A percentile compares a stretch with the other conserved stretches of the same genome.
Conservation (phyloP, 768 basidiomycete genomes). For the Psilocybe azurescens region DNA sequence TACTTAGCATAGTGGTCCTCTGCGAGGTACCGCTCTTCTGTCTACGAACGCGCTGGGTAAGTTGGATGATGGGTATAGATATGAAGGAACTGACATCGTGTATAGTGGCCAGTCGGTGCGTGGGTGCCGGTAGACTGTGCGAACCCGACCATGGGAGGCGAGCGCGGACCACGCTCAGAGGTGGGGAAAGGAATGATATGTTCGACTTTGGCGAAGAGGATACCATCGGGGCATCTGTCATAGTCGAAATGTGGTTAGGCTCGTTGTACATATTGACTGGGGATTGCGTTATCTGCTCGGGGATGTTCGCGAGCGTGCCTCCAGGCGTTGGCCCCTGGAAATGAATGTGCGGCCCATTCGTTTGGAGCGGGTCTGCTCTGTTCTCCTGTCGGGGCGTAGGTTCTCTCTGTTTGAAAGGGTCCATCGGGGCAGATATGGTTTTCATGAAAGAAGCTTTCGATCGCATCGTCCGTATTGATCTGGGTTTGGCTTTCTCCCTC, state of each 20-base stretch:
- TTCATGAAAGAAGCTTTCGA: constrained; percentile 35
- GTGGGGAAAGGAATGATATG: constrained; percentile 15
- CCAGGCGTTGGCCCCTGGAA: constrained; percentile 28
- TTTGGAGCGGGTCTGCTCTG: neutral
- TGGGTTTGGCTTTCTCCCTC: constrained; percentile 15
- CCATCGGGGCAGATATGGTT: constrained; percentile 39
- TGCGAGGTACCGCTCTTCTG: constrained; percentile 21
- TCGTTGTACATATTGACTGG: neutral
- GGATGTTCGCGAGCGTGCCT: constrained; percentile 15
- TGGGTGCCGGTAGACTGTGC: constrained; percentile 23
- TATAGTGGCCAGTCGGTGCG: constrained; percentile 16
- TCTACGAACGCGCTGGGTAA: neutral
- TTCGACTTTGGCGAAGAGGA: constrained; percentile 26
- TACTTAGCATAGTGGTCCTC: constrained; percentile 38
- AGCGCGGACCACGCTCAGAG: constrained; percentile 6
- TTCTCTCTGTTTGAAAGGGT: constrained; percentile 22
- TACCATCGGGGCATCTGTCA: constrained; percentile 19
- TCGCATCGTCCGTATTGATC: constrained; percentile 20
- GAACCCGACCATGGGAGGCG: constrained; percentile 22
- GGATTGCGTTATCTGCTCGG: neutral
- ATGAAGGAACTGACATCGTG: constrained; percentile 6
- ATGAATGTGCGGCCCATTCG: constrained; percentile 16
- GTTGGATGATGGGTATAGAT: neutral
- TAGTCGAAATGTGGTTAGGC: constrained; percentile 3
- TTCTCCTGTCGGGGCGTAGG: constrained; percentile 20